phyloP scores from a whole-genome alignment of 345 rosid species.

The Populus deltoides region DNA sequence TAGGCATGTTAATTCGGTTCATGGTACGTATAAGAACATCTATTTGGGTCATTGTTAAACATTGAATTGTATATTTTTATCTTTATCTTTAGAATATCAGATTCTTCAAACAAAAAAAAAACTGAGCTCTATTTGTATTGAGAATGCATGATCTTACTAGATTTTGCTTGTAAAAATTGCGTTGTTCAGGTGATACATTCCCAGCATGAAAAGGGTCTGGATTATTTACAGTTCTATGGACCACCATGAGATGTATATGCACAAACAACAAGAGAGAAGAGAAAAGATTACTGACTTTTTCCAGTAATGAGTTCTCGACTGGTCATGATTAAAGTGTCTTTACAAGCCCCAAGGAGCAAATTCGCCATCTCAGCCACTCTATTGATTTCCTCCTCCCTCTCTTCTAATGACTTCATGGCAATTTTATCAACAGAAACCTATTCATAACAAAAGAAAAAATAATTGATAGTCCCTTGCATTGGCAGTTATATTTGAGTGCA shows the following conservation, averaged over 20 bases:
- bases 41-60: too few relatives aligned
- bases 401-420: constrained; percentile 67
- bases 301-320: constrained; percentile 90
- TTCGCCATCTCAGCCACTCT: constrained; percentile 75
- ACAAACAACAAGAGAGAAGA: background rate
- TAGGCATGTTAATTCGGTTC: too few relatives aligned
- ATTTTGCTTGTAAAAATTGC: background rate
- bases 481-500: background rate
- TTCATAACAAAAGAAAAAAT: constrained; percentile 9
- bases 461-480: background rate
- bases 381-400: constrained; percentile 71
- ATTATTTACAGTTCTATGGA: background rate
- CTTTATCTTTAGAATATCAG: too few relatives aligned
- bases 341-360: constrained; percentile 53
- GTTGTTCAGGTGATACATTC: background rate
- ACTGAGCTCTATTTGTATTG: too few relatives aligned
- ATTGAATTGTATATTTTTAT: too few relatives aligned
- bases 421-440: constrained; percentile 85
- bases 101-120: too few relatives aligned
- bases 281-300: constrained; percentile 50
- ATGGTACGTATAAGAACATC: too few relatives aligned
- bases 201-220: background rate
- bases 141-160: background rate
- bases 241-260: constrained; percentile 2
- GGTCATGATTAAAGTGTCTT: constrained; percentile 83